phyloP scores from a whole-genome alignment of 2,329 filamentous ascomycete species.

The Aspergillus terreus region DNA sequence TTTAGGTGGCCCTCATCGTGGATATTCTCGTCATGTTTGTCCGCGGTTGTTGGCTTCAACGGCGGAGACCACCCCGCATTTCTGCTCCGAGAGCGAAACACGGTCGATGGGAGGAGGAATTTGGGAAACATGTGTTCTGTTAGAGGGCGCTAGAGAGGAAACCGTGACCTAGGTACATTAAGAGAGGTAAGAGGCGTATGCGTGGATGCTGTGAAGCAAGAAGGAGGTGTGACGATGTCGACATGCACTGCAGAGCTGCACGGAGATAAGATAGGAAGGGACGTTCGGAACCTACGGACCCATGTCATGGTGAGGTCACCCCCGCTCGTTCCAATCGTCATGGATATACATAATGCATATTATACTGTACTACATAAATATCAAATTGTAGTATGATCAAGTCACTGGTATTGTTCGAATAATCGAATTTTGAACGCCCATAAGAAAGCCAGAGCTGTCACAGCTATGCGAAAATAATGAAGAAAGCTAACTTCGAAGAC shows the following conservation, averaged over 20 bases:
- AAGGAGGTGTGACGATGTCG: no score
- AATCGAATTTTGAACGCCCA: no score
- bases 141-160: neutral
- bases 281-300: neutral
- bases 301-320: conserved; percentile 9
- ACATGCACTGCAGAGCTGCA: neutral
- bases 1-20: conserved; percentile 37
- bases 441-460: no score
- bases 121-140: conserved; percentile 43
- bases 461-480: no score
- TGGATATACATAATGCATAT: neutral
- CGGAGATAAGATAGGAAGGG: neutral
- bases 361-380: no score
- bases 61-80: conserved; percentile 9
- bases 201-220: no score
- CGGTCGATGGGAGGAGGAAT: conserved; percentile 48
- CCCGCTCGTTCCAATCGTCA: neutral
- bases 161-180: no score
- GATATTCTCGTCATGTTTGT: conserved; percentile 2
- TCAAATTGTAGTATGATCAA: no score
- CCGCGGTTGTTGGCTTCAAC: neutral
- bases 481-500: no score
- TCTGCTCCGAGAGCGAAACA: conserved; percentile 39
- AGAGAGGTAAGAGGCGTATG: no score
- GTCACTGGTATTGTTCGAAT: no score